Base-by-base conservation (phyloP, 345 rosid species). In the Lagerstroemia speciosa region DNA sequence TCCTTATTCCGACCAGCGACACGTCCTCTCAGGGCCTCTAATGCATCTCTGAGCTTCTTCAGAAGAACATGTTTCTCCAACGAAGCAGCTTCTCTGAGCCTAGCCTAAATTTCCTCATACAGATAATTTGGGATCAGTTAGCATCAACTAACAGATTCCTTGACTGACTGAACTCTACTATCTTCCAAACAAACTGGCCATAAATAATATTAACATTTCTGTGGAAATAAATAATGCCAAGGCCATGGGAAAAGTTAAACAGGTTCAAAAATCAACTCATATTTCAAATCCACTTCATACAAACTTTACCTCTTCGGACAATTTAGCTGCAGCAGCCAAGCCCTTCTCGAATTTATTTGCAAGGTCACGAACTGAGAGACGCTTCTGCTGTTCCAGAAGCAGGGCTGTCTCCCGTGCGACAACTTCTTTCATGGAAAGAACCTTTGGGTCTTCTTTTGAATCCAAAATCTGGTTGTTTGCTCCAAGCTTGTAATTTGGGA, bases 1-100 rank as follows among this genome's bases (percentile, higher is more conserved):
- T 92, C 99, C 82, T 92, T 92, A 87, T 92, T 92, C 79, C 86
- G 83, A 65, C 96, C 97, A 3, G 86, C 90, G 67, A 95, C 98
- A 57, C 90, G 90, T 67, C 99, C 98, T 81, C 77, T 87, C 67
- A 95, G 75, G 34, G 94, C 88, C 80, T 92, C 96, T 70, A 95
- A 71, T 10, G 94, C 97, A 84, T 92, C 98, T 73, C 98, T 81
- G 66, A 95, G 92, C 86, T 95, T 95, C 89, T 92, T 92, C 81
- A 95, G 67, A 76, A 95, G 93, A 69, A 95, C 94, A 85, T 95
- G 99, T 67, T 92, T 95, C 83, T 92, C 98, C 82, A 95, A 72
- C 14, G 97, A 95, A 65, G 93, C 93, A 74, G 91, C 98, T 77
- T 88, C 97, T 74, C 88, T 82, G 61, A 92, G 86, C 81, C 84